A percentile compares a stretch with the other conserved stretches of the same genome.
These are phyloP conservation scores for Climacium dendroides DNA, from an alignment of 225 moss, liverwort and hornwort species.

Conservation along the genomic window DNA sequence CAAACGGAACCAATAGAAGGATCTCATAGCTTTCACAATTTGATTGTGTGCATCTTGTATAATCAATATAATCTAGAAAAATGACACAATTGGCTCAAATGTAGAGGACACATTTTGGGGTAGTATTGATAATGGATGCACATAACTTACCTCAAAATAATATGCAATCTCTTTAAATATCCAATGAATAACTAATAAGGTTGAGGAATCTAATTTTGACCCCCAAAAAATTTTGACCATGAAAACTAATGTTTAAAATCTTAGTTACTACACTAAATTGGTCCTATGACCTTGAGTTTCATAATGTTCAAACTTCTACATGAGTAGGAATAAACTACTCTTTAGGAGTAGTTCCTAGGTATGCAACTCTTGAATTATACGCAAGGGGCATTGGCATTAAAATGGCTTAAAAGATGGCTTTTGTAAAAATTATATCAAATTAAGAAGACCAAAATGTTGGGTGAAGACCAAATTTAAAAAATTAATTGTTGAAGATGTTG, in stretches of 20 bases:
- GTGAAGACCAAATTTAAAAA: too few relatives aligned
- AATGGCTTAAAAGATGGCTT: too few relatives aligned
- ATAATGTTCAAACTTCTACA: not conserved
- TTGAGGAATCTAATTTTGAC: not conserved
- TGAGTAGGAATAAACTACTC: accelerated
- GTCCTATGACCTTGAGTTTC: not conserved
- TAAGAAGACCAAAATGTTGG: too few relatives aligned
- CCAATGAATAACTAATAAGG: not conserved
- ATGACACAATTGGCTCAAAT: not conserved
- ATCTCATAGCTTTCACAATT: not conserved
- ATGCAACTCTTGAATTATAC: too few relatives aligned
- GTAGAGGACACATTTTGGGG: not conserved
- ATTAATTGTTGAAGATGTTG: too few relatives aligned
- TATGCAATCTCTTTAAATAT: not conserved
- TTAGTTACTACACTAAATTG: not conserved
- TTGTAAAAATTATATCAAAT: too few relatives aligned
- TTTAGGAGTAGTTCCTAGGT: too few relatives aligned
- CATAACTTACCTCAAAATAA: too few relatives aligned
- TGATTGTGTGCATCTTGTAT: not conserved
- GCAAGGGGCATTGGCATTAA: too few relatives aligned
- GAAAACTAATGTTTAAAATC: not conserved
- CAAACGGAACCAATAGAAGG: not conserved
- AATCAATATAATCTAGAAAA: not conserved
- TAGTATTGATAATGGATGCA: not conserved
- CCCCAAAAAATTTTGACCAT: not conserved